These are phyloP conservation scores for Trichoderma sp. DNA, from an alignment of 2,329 filamentous ascomycete genomes.

Conservation along the genomic window DNA sequence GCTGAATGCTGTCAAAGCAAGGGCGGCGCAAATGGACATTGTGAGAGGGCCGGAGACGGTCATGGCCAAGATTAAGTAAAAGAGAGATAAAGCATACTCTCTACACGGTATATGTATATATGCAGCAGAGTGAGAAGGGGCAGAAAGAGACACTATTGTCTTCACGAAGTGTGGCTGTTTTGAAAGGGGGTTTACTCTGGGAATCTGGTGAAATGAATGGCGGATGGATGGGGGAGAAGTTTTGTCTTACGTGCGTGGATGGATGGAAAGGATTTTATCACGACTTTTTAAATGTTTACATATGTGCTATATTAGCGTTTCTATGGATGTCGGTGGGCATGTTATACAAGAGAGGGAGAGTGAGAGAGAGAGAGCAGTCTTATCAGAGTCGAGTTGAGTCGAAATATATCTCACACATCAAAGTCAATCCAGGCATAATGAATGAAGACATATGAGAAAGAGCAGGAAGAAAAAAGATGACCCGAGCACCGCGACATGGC, in stretches of 20 bases:
- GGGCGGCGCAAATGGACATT: constrained; percentile 82
- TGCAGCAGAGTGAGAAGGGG: background rate
- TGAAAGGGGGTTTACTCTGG: background rate
- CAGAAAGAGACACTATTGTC: background rate
- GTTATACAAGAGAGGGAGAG: background rate
- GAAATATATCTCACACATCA: background rate
- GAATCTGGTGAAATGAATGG: background rate
- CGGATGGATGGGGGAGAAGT: background rate
- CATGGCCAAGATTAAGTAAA: constrained; percentile 85
- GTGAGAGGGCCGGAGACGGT: constrained; percentile 85
- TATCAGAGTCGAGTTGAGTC: constrained; percentile 4
- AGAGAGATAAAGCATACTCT: no score
- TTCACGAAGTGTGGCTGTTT: background rate
- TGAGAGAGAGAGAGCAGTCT: background rate
- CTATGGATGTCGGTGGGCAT: constrained; percentile 11
- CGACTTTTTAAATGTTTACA: constrained; percentile 10
- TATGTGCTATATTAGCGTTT: constrained; percentile 20
- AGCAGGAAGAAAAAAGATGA: background rate
- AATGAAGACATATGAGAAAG: background rate
- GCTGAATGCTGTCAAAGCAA: constrained; percentile 83
- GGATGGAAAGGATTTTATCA: background rate
- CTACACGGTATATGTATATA: background rate
- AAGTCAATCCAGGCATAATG: background rate
- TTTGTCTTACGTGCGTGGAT: background rate
- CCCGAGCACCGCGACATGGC: background rate